phyloP scores from a whole-genome alignment of 1,284 basidiomycete genomes.

The Irpex sp. region DNA sequence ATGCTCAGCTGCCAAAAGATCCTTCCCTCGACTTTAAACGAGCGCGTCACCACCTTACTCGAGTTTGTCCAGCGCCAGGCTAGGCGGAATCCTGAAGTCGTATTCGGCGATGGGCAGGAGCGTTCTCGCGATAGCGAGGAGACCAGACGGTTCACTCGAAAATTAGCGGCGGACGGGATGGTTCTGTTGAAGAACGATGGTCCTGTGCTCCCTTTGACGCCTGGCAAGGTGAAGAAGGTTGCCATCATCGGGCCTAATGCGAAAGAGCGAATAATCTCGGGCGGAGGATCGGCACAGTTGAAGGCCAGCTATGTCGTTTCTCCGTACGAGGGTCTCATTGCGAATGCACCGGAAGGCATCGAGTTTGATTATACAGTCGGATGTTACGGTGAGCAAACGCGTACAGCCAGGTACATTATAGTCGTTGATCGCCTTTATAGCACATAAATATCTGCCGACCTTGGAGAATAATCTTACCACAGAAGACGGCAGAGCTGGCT shows the following conservation, averaged over 20 bases:
- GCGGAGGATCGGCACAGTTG: constrained; percentile 47
- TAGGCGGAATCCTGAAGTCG: constrained; percentile 51
- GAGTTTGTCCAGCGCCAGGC: constrained; percentile 59
- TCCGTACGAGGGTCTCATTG: constrained; percentile 56
- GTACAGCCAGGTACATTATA: not conserved
- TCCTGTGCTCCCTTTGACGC: constrained; percentile 39
- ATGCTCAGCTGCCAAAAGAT: constrained; percentile 58
- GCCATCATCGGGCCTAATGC: constrained; percentile 46
- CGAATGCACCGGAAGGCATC: constrained; percentile 41
- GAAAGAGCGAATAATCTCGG: constrained; percentile 43
- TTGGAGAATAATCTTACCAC: constrained; percentile 53
- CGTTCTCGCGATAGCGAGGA: constrained; percentile 55
- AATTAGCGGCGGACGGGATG: constrained; percentile 59
- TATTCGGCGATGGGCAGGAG: constrained; percentile 64
- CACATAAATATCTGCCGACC: constrained; percentile 58
- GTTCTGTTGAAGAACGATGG: constrained; percentile 71
- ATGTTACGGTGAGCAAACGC: constrained; percentile 47
- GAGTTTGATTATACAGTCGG: constrained; percentile 52
- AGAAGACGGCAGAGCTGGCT: constrained; percentile 48
- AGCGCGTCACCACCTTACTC: constrained; percentile 51
- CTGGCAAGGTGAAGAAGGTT: constrained; percentile 30
- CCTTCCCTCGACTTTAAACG: constrained; percentile 46
- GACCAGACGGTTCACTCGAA: constrained; percentile 50
- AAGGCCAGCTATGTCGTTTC: constrained; percentile 44
- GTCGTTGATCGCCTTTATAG: constrained; percentile 24